Percentiles rank a stretch among this genome's conserved stretches.
phyloP scores from a whole-genome alignment of 2,329 filamentous ascomycete genomes.

The Arachnopeziza araneosa region DNA sequence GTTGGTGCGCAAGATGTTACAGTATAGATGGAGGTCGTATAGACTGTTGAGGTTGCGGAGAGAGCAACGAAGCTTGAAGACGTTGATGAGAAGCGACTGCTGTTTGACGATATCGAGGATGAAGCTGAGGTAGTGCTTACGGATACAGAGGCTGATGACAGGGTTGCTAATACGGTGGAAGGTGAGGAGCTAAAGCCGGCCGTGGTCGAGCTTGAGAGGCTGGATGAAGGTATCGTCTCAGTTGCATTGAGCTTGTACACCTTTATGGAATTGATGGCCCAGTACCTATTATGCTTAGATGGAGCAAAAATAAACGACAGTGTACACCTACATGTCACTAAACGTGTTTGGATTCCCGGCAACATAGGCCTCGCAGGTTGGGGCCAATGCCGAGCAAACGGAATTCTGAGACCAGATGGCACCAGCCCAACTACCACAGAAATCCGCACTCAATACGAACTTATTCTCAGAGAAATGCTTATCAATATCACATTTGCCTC shows the following conservation, averaged over 20 bases:
- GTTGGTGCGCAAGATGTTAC: not conserved
- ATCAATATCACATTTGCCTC: slow-evolving; percentile 56
- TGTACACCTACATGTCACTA: not conserved
- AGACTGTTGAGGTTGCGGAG: not conserved
- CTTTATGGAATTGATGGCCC: slow-evolving; percentile 25
- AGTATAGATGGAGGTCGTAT: not conserved
- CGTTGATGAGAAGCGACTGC: not conserved
- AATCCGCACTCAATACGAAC: not conserved
- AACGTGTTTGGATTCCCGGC: not conserved
- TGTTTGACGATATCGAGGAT: not conserved
- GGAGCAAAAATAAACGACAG: not conserved
- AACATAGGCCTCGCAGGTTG: not conserved
- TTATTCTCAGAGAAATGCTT: slow-evolving; percentile 46
- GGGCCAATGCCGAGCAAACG: not conserved
- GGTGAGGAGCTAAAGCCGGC: not conserved
- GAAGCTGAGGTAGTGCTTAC: not conserved
- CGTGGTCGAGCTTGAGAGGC: not conserved
- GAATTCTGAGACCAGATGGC: not conserved
- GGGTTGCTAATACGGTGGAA: not conserved
- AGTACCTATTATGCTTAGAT: slow-evolving; percentile 16
- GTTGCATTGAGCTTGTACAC: slow-evolving; percentile 17
- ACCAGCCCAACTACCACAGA: not conserved
- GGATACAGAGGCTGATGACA: not conserved
- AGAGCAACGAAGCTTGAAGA: not conserved
- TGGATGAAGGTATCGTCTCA: not conserved